A percentile compares a stretch with the other conserved stretches of the same genome.
Evolutionary conservation across 2,329 filamentous ascomycete genomes (phyloP).

Genomic region (Colletotrichum magnum): DNA sequence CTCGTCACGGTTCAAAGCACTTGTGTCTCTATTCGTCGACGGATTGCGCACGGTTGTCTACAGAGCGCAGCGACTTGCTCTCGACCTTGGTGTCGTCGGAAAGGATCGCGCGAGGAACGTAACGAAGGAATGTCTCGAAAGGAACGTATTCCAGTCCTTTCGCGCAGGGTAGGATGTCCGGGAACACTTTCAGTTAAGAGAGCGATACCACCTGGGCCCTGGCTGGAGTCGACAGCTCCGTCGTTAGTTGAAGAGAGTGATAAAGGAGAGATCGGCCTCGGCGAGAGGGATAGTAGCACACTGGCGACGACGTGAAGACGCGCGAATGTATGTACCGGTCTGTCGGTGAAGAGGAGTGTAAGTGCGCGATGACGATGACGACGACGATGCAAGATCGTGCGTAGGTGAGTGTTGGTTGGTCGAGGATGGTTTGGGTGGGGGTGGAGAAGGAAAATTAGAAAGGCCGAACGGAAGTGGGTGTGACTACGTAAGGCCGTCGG

Average conservation of each 20-base stretch:
- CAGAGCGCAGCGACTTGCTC: slow-evolving; percentile 41
- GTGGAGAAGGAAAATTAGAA: slow-evolving; percentile 53
- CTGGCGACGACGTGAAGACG: not conserved
- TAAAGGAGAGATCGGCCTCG: slow-evolving; percentile 27
- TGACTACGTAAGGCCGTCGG: slow-evolving; percentile 65
- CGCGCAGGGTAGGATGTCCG: slow-evolving; percentile 38
- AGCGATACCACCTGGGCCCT: slow-evolving; percentile 30
- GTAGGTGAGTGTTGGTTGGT: slow-evolving; percentile 38
- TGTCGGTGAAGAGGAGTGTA: slow-evolving; percentile 5
- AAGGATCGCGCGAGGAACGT: slow-evolving; percentile 36
- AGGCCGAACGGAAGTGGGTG: slow-evolving; percentile 62
- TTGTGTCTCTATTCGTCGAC: slow-evolving; percentile 42
- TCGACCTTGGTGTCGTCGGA: slow-evolving; percentile 41
- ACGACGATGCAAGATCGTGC: slow-evolving; percentile 41
- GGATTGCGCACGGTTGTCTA: slow-evolving; percentile 38
- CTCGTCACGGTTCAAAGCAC: slow-evolving; percentile 41
- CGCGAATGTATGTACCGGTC: not conserved
- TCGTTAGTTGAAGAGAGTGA: slow-evolving; percentile 21
- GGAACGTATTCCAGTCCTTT: slow-evolving; percentile 62
- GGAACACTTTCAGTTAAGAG: slow-evolving; percentile 38
- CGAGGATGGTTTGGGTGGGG: slow-evolving; percentile 43
- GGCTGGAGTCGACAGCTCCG: slow-evolving; percentile 26
- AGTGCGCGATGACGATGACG: slow-evolving; percentile 13
- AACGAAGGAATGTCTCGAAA: slow-evolving; percentile 42
- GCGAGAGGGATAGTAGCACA: not conserved